Conservation (phyloP, 2,329 filamentous ascomycete species). For the Phaeoacremonium minimum region DNA sequence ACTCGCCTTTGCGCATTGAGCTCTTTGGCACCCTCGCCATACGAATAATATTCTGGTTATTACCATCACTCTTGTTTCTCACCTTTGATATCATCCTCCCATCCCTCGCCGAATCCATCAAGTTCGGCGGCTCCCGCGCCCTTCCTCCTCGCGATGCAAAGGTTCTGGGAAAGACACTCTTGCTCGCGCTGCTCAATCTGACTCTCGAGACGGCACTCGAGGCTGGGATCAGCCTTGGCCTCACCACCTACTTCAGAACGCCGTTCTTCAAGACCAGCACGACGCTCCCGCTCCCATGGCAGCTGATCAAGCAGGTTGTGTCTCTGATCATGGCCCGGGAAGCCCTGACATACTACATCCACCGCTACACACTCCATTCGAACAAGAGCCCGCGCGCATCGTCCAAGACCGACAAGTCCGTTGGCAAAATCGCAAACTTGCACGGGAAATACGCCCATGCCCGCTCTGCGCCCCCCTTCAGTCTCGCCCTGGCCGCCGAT, state of each 20-base stretch:
- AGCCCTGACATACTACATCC: constrained; percentile 67
- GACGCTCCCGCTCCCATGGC: constrained; percentile 48
- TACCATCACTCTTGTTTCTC: constrained; percentile 70
- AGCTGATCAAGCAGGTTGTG: constrained; percentile 43
- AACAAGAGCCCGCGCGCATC: constrained; percentile 10
- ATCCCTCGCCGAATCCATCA: constrained; percentile 63
- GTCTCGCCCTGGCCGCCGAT: constrained; percentile 62
- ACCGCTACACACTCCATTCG: constrained; percentile 66
- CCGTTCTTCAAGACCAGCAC: constrained; percentile 44
- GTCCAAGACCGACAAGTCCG: constrained; percentile 20
- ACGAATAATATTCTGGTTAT: constrained; percentile 65
- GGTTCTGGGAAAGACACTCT: constrained; percentile 23
- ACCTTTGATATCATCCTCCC: constrained; percentile 69
- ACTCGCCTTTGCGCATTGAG: constrained; percentile 72
- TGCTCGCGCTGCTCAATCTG: constrained; percentile 40
- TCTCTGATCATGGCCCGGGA: constrained; percentile 43
- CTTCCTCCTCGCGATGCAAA: constrained; percentile 40
- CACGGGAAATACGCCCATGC: constrained; percentile 47
- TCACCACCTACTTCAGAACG: constrained; percentile 23
- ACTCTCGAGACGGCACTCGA: constrained; percentile 37
- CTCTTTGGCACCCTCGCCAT: constrained; percentile 65
- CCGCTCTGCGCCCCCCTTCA: constrained; percentile 51
- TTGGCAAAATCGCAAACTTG: constrained; percentile 30
- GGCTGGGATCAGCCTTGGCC: constrained; percentile 32
- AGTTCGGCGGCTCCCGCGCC: constrained; percentile 54